Base-by-base conservation (phyloP, 805 yeast species). In the Candida sithepensis region DNA sequence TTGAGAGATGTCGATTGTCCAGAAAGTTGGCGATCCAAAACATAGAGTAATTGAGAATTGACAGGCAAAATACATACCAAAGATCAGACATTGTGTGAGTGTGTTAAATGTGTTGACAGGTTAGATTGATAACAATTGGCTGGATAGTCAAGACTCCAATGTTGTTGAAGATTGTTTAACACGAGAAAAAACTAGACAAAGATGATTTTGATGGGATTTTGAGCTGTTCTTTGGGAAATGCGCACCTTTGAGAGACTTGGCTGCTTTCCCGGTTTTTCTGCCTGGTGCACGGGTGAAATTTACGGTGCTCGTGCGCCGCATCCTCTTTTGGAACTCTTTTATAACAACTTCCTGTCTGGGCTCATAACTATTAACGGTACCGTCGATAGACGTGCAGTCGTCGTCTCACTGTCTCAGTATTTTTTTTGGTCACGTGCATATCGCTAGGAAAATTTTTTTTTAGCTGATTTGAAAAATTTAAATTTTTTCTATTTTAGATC, bases 51-150 rank as follows among this genome's bases (percentile, higher is more conserved):
- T 20, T 20, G 9, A 28, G 18, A 42, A 16, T 20, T 4, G 13
- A 4, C 5, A 6, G n/a, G n/a, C n/a, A n/a, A n/a, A 32, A 33
- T 41, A 77, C 88, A 61, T 79, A 83, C 88, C 88, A 83, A 74
- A 82, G 84, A 70, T 82, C 88, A 68, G 88, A 79, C 87, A 82
- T 82, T 61, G 58, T 67, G 13, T n/a, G 19, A 20, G 20, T n/a
- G 14, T 42, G 28, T n/a, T 30, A 26, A 16, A 16, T 19, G 20
- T 14, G 20, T 40, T 26, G 23, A 32, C 24, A 24, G 14, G 16
- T 13, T n/a, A 16, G 33, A 41, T 32, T 41, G 28, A 32, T 8
- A 23, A 8, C 6, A 39, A 39, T 23, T 3, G 41, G 34, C 14
- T 30, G 34, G 14, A 30, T 10, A 30, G 34, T 30, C 21, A 36